These are phyloP conservation scores for Phytophthora podocarpi DNA, from an alignment of 352 stramenopile species.

Conservation along the genomic window DNA sequence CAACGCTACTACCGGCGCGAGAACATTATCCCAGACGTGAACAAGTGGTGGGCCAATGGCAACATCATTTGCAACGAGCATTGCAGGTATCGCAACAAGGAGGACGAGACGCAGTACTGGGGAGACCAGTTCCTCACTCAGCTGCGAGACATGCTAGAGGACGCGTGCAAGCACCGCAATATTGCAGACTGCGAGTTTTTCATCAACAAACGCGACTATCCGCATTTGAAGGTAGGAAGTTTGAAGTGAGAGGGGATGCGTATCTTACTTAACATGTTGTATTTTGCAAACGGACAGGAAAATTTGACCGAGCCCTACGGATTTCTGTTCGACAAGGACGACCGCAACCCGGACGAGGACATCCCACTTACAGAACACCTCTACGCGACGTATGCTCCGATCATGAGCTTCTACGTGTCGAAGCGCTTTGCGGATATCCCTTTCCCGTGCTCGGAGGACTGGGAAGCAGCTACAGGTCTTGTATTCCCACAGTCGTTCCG, in stretches of 20 bases:
- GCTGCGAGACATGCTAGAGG: conserved; percentile 97
- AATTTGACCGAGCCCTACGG: conserved; percentile 97
- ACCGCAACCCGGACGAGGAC: conserved; percentile 94
- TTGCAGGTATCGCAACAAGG: conserved; percentile 84
- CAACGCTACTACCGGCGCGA: conserved; percentile 77
- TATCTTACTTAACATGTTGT: conserved; percentile 2
- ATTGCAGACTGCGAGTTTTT: conserved; percentile 99
- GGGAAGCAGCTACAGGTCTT: conserved; percentile 91
- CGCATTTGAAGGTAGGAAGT: conserved; percentile 94
- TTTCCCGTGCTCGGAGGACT: conserved; percentile 97
- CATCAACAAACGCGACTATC: conserved; percentile 99
- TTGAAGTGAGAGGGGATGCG: neutral
- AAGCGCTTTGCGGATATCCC: conserved; percentile 97
- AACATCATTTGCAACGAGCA: conserved; percentile 99
- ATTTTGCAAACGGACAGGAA: conserved; percentile 51
- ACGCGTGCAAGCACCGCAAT: conserved; percentile 92
- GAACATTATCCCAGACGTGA: conserved; percentile 81
- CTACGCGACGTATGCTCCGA: conserved; percentile 95
- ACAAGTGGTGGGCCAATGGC: conserved; percentile 99
- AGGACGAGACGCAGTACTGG: conserved; percentile 96
- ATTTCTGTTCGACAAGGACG: conserved; percentile 98
- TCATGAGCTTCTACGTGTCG: conserved; percentile 97
- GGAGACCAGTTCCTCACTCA: conserved; percentile 97
- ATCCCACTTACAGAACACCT: conserved; percentile 90
- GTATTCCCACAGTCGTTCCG: conserved; percentile 93